Conservation (phyloP, 2,329 filamentous ascomycete species). For the Emericellopsis cladophorae region DNA sequence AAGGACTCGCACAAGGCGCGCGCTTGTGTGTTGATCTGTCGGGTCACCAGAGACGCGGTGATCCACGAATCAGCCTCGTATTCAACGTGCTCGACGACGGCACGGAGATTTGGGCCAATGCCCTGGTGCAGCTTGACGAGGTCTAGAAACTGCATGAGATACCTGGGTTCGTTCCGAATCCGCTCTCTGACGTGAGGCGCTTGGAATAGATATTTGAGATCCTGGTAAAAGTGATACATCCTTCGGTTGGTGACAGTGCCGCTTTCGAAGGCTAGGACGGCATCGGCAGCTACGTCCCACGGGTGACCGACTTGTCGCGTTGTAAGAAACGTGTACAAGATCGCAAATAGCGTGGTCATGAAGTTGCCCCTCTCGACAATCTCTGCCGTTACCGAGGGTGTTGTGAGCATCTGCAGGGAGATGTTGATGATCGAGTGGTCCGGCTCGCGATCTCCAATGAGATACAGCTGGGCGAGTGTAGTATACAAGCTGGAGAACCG, state of each 20-base stretch:
- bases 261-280: slow-evolving; percentile 82
- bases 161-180: slow-evolving; percentile 71
- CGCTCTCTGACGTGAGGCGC: slow-evolving; percentile 80
- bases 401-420: slow-evolving; percentile 91
- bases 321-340: slow-evolving; percentile 93
- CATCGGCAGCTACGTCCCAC: slow-evolving; percentile 73
- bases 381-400: slow-evolving; percentile 90
- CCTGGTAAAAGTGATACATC: slow-evolving; percentile 96
- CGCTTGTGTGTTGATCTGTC: slow-evolving; percentile 89
- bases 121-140: slow-evolving; percentile 93
- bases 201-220: slow-evolving; percentile 81
- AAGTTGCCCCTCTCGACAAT: slow-evolving; percentile 94
- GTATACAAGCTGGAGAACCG: slow-evolving; percentile 95
- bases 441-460: slow-evolving; percentile 90
- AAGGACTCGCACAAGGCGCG: slow-evolving; percentile 83
- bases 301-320: slow-evolving; percentile 93
- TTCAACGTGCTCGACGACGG: slow-evolving; percentile 90
- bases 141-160: slow-evolving; percentile 89
- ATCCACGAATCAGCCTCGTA: slow-evolving; percentile 99
- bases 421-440: slow-evolving; percentile 98
- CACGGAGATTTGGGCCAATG: slow-evolving; percentile 85
- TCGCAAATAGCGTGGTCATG: slow-evolving; percentile 86
- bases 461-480: slow-evolving; percentile 80
- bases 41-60: slow-evolving; percentile 82
- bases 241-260: slow-evolving; percentile 89